Evolutionary conservation across 345 rosid genomes (phyloP).

Genomic region (Syzygium aqueum): DNA sequence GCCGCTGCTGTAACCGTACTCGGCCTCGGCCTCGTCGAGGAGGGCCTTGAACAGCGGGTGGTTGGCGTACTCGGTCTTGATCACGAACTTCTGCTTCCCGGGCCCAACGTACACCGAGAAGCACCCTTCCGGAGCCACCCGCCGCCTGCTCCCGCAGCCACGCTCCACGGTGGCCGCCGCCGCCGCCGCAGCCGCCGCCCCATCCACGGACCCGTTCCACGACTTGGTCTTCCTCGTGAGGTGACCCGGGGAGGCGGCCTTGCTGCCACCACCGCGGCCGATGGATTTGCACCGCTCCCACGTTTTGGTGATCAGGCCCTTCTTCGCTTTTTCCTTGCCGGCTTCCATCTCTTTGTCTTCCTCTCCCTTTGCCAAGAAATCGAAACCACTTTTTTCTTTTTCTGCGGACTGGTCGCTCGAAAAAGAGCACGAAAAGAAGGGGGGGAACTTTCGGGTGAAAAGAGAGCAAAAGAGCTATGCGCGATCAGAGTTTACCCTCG

Average conservation of each 20-base stretch:
- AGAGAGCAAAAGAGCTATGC: background rate
- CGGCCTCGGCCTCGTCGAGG: constrained; percentile 65
- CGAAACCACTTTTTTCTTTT: background rate
- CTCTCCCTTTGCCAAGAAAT: background rate
- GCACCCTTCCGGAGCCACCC: constrained; percentile 50
- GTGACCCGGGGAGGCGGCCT: background rate
- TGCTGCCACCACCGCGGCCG: constrained; percentile 6
- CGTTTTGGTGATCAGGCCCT: constrained; percentile 29
- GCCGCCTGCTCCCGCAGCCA: constrained; percentile 7
- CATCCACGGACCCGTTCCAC: constrained; percentile 6
- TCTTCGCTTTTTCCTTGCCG: constrained; percentile 8
- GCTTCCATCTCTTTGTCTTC: constrained; percentile 8
- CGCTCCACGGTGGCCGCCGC: constrained; percentile 10
- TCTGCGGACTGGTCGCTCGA: background rate
- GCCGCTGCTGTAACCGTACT: constrained; percentile 43
- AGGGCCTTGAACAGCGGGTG: constrained; percentile 52
- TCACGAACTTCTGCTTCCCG: constrained; percentile 41
- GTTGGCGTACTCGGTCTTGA: constrained; percentile 45
- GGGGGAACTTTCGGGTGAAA: background rate
- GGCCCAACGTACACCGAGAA: constrained; percentile 63
- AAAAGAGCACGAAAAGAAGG: background rate
- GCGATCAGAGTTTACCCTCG: constrained; percentile 13
- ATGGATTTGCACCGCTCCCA: constrained; percentile 46
- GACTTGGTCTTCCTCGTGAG: constrained; percentile 21
- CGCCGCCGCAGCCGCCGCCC: background rate